Conservation (phyloP, 768 basidiomycete genomes). For the Mycena kentingensis region DNA sequence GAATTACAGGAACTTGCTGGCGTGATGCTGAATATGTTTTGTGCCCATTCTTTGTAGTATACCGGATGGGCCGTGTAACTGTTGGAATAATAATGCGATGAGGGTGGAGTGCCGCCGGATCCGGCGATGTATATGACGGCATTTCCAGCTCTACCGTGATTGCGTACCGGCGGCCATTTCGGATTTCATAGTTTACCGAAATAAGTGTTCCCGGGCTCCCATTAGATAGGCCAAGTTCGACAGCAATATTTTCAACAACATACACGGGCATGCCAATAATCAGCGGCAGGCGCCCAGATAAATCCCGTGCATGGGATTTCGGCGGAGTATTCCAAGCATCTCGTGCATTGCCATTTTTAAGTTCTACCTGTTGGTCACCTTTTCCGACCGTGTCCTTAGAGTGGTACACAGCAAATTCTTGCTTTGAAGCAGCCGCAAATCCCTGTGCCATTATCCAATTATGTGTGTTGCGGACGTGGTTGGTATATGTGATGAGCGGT, state of each 20-base stretch:
- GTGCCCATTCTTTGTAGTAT: background rate
- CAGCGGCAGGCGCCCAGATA: slow-evolving; percentile 17
- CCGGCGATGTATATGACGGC: slow-evolving; percentile 7
- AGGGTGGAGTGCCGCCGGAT: background rate
- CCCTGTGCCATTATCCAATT: slow-evolving; percentile 15
- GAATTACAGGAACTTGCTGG: slow-evolving; percentile 18
- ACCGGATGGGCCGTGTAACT: too few relatives aligned
- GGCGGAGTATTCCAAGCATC: slow-evolving; percentile 21
- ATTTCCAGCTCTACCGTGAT: slow-evolving; percentile 17
- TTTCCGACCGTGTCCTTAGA: slow-evolving; percentile 3
- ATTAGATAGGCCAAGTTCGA: slow-evolving; percentile 21
- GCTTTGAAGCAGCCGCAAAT: slow-evolving; percentile 10
- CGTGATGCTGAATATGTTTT: slow-evolving; percentile 1
- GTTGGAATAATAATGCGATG: slow-evolving; percentile 4
- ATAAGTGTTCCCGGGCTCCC: slow-evolving; percentile 17
- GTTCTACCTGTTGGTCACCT: background rate
- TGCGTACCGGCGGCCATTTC: slow-evolving; percentile 14
- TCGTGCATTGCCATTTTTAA: slow-evolving; percentile 5
- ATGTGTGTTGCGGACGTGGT: slow-evolving; percentile 15
- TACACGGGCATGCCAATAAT: slow-evolving; percentile 22
- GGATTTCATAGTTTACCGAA: slow-evolving; percentile 3
- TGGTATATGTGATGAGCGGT: slow-evolving; percentile 18
- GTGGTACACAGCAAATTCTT: slow-evolving; percentile 13
- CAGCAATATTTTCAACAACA: slow-evolving; percentile 20
- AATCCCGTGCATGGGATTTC: slow-evolving; percentile 11